phyloP scores from a whole-genome alignment of 352 stramenopile genomes.

The Phytopythium delawarense region DNA sequence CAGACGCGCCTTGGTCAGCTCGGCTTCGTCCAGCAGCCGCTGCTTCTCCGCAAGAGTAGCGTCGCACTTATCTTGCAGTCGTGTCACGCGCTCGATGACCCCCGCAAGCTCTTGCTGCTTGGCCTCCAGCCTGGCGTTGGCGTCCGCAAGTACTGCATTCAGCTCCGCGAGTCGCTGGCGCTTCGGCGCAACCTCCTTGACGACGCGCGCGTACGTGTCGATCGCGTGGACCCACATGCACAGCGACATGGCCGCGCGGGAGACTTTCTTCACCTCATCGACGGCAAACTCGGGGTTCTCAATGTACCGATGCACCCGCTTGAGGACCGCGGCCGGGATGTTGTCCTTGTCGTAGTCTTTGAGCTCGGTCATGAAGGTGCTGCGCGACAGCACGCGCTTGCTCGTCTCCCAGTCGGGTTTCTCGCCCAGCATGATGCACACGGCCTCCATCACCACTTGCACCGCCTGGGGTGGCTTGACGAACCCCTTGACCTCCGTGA shows the following conservation, averaged over 20 bases:
- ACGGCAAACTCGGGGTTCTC: slow-evolving; percentile 79
- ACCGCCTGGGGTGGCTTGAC: slow-evolving; percentile 81
- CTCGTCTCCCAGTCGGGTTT: slow-evolving; percentile 84
- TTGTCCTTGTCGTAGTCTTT: slow-evolving; percentile 87
- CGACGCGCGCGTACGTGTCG: slow-evolving; percentile 71
- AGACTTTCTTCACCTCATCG: slow-evolving; percentile 83
- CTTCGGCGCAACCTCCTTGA: slow-evolving; percentile 77
- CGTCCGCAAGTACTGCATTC: slow-evolving; percentile 63
- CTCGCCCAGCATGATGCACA: slow-evolving; percentile 85
- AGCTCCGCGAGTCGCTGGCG: slow-evolving; percentile 64
- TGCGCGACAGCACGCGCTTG: slow-evolving; percentile 70
- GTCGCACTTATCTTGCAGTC: slow-evolving; percentile 63
- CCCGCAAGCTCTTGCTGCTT: slow-evolving; percentile 68
- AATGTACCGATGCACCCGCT: slow-evolving; percentile 78
- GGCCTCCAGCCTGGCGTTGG: slow-evolving; percentile 58
- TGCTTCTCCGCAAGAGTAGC: slow-evolving; percentile 61
- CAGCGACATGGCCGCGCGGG: slow-evolving; percentile 70
- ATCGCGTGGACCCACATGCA: slow-evolving; percentile 89
- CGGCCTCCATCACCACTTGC: slow-evolving; percentile 83
- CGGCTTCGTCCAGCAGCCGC: slow-evolving; percentile 53
- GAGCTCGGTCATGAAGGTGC: slow-evolving; percentile 76
- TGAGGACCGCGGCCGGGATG: slow-evolving; percentile 56
- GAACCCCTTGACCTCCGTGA: slow-evolving; percentile 84
- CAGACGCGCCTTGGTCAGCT: slow-evolving; percentile 51
- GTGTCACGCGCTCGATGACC: slow-evolving; percentile 46